Evolutionary conservation across 805 yeast species (phyloP), one percentile per base, ranked within the genome.

Genomic region (Candida hispaniensis): DNA sequence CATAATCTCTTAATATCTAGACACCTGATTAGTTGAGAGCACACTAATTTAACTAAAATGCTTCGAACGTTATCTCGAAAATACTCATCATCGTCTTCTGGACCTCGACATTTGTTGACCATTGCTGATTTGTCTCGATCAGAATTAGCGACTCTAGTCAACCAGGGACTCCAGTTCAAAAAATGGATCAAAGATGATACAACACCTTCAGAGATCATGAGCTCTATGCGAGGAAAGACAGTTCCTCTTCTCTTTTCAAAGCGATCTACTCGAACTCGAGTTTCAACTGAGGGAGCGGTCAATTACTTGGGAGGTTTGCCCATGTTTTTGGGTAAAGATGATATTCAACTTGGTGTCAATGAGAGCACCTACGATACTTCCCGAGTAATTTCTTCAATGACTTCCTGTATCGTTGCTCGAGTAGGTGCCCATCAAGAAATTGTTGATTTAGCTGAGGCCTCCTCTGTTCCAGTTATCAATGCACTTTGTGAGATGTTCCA

Each of bases 391-490:
- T 79, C 94, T 9, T 85, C 96, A 2, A 91, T 91, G 98, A 81
- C 93, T 2, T 78, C 94, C n/a, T 79, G 94, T 44, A 73, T 91
- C 5, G 86, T 91, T 61, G 98, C 97, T n/a, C 75, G 98, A 52
- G 98, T 91, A 12, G 76, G 82, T 45, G 63, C 71, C 16, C 95
- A 91, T 51, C 64, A 71, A 14, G 95, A 88, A 41, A 86, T 91
- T 46, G 71, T 68, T 49, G 78, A 76, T 39, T 64, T 91, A 35
- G 75, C 85, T 35, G 61, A 77, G 49, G 73, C 82, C 54, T 82
- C 95, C 0, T 55, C 71, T 1, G 96, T 83, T 3, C 98, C 98
- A 5, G 79, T 91, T 40, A 83, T 91, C 47, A 91, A 91, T 52
- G 82, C 96, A 0, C 67, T 91, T 30, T 86, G 96, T 64, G 98